phyloP scores from a whole-genome alignment of 164 flowering plant genomes.

The Nelumbo lutea region DNA sequence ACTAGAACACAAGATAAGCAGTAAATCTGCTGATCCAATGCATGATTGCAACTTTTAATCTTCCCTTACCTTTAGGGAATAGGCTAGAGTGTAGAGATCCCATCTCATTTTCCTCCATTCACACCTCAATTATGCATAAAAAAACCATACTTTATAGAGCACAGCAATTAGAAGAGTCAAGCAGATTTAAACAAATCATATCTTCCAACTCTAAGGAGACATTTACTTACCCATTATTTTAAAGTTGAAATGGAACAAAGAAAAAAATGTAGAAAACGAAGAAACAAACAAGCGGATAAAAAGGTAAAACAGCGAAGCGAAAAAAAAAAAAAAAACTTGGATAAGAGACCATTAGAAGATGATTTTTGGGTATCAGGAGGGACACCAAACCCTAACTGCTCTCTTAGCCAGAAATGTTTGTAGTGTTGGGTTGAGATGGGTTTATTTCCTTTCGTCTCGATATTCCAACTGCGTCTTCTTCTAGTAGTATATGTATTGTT shows the following conservation, averaged over 20 bases:
- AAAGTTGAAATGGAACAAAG: neutral
- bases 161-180: neutral
- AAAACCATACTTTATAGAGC: no score
- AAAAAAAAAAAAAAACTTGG: slow-evolving; percentile 21
- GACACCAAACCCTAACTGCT: slow-evolving; percentile 8
- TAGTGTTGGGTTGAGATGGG: slow-evolving; percentile 5
- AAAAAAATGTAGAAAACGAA: slow-evolving; percentile 12
- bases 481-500: no score
- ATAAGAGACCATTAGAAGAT: neutral
- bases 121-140: neutral
- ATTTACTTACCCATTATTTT: neutral
- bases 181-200: neutral
- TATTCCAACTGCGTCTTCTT: neutral
- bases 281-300: slow-evolving; percentile 5
- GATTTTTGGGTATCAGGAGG: neutral
- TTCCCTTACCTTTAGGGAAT: no score
- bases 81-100: no score
- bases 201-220: neutral
- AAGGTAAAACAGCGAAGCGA: slow-evolving; percentile 19
- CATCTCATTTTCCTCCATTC: neutral
- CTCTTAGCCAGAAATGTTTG: slow-evolving; percentile 12
- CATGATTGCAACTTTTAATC: no score
- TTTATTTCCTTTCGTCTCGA: neutral
- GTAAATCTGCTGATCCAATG: no score
- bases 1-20: no score